Conservation (phyloP, 228 moss, liverwort and hornwort species). For the Sphagnum magellanicum region DNA sequence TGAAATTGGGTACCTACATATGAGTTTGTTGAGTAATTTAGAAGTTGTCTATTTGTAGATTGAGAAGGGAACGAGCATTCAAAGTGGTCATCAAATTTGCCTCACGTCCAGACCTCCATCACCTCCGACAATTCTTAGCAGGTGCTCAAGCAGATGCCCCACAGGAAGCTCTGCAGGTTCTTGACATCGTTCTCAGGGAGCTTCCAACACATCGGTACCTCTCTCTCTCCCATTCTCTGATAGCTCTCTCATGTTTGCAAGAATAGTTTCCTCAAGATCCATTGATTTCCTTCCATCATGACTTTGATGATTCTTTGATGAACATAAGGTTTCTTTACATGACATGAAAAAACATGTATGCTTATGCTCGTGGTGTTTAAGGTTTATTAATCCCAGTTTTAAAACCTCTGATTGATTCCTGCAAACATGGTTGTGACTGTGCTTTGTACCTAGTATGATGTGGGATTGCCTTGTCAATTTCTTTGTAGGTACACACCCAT, state of each 20-base stretch:
- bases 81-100: conserved; percentile 95
- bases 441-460: too few species aligned
- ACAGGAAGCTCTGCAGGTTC: conserved; percentile 89
- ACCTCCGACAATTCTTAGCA: conserved; percentile 76
- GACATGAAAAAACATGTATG: too few species aligned
- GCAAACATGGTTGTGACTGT: too few species aligned
- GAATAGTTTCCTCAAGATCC: not conserved
- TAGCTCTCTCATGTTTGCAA: not conserved
- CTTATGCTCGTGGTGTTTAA: too few species aligned
- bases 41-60: conserved; percentile 1
- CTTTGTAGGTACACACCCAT: conserved; percentile 81
- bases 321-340: too few species aligned
- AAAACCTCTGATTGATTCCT: too few species aligned
- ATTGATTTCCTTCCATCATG: too few species aligned
- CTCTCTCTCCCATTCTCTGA: not conserved
- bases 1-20: too few species aligned
- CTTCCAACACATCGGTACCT: conserved; percentile 86
- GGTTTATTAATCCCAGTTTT: too few species aligned
- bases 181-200: conserved; percentile 88
- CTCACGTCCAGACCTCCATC: conserved; percentile 85
- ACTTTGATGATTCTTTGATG: too few species aligned
- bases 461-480: not conserved
- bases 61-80: conserved; percentile 80
- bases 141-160: conserved; percentile 98
- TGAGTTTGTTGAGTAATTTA: not conserved